A percentile compares a stretch with the other conserved stretches of the same genome.
These are phyloP conservation scores for Trichocomaceae sp. DNA, from an alignment of 2,329 filamentous ascomycete species.

Conservation along the genomic window DNA sequence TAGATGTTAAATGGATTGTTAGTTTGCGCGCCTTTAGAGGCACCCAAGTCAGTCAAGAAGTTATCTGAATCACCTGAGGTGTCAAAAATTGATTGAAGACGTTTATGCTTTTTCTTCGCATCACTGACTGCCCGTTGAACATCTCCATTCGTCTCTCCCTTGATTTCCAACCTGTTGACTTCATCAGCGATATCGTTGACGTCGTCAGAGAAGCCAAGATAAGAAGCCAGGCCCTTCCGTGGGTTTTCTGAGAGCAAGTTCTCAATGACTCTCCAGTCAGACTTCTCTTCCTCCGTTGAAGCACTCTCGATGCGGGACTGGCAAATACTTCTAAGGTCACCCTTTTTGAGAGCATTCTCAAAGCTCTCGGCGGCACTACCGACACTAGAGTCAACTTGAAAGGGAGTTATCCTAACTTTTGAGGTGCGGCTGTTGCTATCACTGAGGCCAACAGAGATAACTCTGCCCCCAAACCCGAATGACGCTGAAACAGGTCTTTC, in stretches of 20 bases:
- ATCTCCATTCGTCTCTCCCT: conserved; percentile 40
- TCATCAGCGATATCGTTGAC: conserved; percentile 47
- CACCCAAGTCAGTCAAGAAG: conserved; percentile 76
- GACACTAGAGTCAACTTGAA: conserved; percentile 78
- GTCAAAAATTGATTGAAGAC: conserved; percentile 75
- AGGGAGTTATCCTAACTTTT: conserved; percentile 76
- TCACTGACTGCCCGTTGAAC: conserved; percentile 39
- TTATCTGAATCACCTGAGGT: conserved; percentile 65
- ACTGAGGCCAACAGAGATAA: conserved; percentile 63
- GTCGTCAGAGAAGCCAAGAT: conserved; percentile 72
- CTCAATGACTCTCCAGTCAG: conserved; percentile 92
- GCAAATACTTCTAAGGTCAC: conserved; percentile 72
- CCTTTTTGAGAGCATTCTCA: conserved; percentile 70
- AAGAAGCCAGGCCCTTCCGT: conserved; percentile 77
- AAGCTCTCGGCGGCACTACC: conserved; percentile 81
- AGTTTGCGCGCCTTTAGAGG: conserved; percentile 85
- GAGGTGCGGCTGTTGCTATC: conserved; percentile 62
- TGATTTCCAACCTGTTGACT: conserved; percentile 36
- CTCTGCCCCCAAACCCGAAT: conserved; percentile 92
- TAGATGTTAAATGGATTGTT: conserved; percentile 92
- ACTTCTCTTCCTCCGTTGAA: conserved; percentile 82
- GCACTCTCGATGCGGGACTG: conserved; percentile 68
- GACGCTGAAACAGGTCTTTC: conserved; percentile 77
- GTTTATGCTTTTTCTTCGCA: conserved; percentile 49
- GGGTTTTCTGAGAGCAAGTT: conserved; percentile 79